Evolutionary conservation across 2,329 filamentous ascomycete genomes (phyloP).

Genomic region (Fusarium sp.): DNA sequence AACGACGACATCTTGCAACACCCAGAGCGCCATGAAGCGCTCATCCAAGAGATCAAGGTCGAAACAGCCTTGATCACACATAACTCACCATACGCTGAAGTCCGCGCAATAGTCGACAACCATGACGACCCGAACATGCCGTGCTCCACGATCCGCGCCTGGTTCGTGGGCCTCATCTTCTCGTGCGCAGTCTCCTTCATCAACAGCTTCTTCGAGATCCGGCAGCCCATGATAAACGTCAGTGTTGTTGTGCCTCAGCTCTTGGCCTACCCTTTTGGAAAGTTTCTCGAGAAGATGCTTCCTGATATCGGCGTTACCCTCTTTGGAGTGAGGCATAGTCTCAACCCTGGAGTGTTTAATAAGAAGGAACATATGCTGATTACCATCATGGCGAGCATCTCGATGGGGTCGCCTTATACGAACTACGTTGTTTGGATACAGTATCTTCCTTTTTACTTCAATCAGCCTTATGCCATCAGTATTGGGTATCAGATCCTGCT

Average conservation of each 20-base stretch:
- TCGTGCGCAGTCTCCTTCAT: conserved; percentile 61
- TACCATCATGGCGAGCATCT: conserved; percentile 72
- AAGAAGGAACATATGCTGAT: conserved; percentile 73
- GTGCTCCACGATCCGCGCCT: conserved; percentile 67
- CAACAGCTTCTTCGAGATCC: conserved; percentile 70
- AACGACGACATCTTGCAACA: conserved; percentile 51
- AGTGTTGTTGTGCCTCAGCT: conserved; percentile 68
- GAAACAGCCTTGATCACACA: conserved; percentile 64
- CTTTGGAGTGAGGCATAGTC: conserved; percentile 60
- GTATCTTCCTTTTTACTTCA: conserved; percentile 62
- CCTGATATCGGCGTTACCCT: conserved; percentile 64
- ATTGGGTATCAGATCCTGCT: conserved; percentile 65
- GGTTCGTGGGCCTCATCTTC: conserved; percentile 66
- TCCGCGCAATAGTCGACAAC: conserved; percentile 66
- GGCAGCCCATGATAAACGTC: conserved; percentile 66
- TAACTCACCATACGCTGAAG: conserved; percentile 67
- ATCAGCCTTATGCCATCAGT: conserved; percentile 61
- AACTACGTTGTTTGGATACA: conserved; percentile 65
- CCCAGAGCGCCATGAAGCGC: conserved; percentile 54
- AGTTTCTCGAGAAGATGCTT: conserved; percentile 61
- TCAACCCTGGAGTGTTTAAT: conserved; percentile 69
- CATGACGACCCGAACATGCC: conserved; percentile 63
- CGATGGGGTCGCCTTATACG: conserved; percentile 62
- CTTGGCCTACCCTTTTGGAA: conserved; percentile 67
- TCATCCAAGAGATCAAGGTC: conserved; percentile 65